Percentiles rank a stretch among this genome's conserved stretches.
phyloP scores from a whole-genome alignment of 108 stramenopile species.

The Nitzschia sp. region DNA sequence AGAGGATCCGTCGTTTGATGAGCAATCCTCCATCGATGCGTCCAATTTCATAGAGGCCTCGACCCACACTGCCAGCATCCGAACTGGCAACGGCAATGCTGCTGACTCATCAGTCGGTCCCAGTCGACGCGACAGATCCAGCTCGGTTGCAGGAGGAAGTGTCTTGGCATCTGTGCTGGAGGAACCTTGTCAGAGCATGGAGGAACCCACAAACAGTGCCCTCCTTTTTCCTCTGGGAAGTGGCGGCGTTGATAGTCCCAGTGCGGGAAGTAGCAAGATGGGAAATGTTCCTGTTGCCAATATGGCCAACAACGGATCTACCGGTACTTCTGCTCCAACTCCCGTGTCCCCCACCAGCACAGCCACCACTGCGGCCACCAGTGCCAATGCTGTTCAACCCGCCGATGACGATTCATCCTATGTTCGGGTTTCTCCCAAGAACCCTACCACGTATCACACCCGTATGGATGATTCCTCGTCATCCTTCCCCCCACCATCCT shows the following conservation, averaged over 20 bases:
- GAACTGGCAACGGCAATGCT: neutral
- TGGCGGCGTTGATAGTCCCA: no score
- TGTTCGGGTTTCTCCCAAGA: neutral
- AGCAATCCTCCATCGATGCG: conserved; percentile 8
- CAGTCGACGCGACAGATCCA: neutral
- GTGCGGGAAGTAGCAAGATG: no score
- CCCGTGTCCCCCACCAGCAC: no score
- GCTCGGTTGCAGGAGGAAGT: neutral
- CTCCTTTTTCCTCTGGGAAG: no score
- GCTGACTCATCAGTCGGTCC: neutral
- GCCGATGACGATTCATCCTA: neutral
- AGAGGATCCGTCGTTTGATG: conserved; percentile 1
- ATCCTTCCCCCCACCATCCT: no score
- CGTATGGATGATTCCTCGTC: no score
- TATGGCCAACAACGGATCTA: no score
- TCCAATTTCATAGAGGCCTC: conserved; percentile 12
- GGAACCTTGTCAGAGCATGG: conserved; percentile 2
- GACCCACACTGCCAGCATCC: neutral
- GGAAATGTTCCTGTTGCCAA: no score
- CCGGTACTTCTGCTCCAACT: no score
- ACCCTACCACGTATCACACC: no score
- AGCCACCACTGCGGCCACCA: no score
- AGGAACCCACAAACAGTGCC: neutral
- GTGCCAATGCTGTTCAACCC: no score
- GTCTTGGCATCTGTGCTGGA: conserved; percentile 10